phyloP scores from a whole-genome alignment of 2,329 filamentous ascomycete species.

The Calonectria hawksworthii region DNA sequence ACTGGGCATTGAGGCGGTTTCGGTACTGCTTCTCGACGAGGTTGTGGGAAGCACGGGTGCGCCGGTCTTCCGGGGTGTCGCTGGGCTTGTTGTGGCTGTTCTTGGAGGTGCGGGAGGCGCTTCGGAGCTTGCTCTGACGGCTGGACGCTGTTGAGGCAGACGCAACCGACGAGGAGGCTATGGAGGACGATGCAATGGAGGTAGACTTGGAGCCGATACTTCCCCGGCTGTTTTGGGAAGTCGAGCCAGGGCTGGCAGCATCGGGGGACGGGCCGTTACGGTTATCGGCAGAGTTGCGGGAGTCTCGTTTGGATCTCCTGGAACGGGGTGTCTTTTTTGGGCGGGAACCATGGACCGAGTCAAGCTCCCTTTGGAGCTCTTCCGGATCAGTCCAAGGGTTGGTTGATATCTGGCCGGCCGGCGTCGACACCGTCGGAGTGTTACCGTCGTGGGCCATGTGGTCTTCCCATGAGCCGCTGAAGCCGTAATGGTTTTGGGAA shows the following conservation, averaged over 20 bases:
- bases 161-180: conserved; percentile 34
- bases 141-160: conserved; percentile 42
- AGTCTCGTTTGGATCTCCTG: conserved; percentile 36
- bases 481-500: conserved; percentile 33
- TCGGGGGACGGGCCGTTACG: conserved; percentile 33
- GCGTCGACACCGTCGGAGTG: conserved; percentile 44
- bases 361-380: conserved; percentile 29
- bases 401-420: conserved; percentile 34
- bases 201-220: conserved; percentile 41
- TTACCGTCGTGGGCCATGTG: conserved; percentile 37
- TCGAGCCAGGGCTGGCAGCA: conserved; percentile 41
- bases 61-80: conserved; percentile 45
- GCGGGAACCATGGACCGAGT: conserved; percentile 24
- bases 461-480: conserved; percentile 41
- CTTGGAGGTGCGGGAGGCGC: conserved; percentile 46
- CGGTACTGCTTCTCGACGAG: conserved; percentile 47
- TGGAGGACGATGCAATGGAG: conserved; percentile 38
- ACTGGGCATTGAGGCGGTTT: conserved; percentile 45
- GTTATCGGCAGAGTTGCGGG: conserved; percentile 35
- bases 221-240: conserved; percentile 42
- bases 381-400: conserved; percentile 46
- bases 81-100: conserved; percentile 43
- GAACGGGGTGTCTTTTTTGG: conserved; percentile 37
- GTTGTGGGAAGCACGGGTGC: conserved; percentile 46
- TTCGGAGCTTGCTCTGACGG: conserved; percentile 44